Conservation (phyloP, 176 grass and related monocot species). For the Echinochloa phyllopogon region DNA sequence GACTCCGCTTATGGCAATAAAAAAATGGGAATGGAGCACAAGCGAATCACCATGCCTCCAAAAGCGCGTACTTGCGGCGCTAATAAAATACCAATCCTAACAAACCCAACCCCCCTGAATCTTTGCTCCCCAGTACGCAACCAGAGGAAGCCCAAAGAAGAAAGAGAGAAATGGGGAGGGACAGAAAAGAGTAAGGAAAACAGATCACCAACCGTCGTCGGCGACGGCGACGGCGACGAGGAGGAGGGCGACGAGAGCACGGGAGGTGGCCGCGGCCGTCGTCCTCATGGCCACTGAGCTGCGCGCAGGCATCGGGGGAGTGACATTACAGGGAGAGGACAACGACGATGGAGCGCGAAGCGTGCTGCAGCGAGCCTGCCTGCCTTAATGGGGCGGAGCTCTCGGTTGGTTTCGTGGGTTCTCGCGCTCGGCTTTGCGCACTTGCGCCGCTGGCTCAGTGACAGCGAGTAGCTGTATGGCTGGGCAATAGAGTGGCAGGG, state of each 20-base stretch:
- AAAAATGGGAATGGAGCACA: conserved; percentile 37
- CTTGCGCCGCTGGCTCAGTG: conserved; percentile 49
- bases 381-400: conserved; percentile 41
- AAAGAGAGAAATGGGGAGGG: not conserved
- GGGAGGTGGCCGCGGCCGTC: not conserved
- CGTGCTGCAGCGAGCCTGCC: conserved; percentile 5
- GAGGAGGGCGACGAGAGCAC: conserved; percentile 39
- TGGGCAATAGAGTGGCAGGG: conserved; percentile 50
- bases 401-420: conserved; percentile 59
- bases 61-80: conserved; percentile 57
- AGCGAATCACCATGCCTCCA: conserved; percentile 52
- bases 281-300: conserved; percentile 33
- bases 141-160: not conserved
- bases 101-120: conserved; percentile 42
- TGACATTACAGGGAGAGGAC: conserved; percentile 44
- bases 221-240: conserved; percentile 48
- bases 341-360: conserved; percentile 25
- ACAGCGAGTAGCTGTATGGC: conserved; percentile 55
- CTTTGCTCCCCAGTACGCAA: conserved; percentile 45
- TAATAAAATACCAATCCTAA: conserved; percentile 64
- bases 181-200: too few species aligned
- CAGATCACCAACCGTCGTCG: conserved; percentile 49
- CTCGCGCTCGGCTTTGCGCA: conserved; percentile 43
- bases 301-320: not conserved
- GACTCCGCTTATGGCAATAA: conserved; percentile 47